phyloP scores from a whole-genome alignment of 2,329 filamentous ascomycete species.

The Huntiella moniliformis region DNA sequence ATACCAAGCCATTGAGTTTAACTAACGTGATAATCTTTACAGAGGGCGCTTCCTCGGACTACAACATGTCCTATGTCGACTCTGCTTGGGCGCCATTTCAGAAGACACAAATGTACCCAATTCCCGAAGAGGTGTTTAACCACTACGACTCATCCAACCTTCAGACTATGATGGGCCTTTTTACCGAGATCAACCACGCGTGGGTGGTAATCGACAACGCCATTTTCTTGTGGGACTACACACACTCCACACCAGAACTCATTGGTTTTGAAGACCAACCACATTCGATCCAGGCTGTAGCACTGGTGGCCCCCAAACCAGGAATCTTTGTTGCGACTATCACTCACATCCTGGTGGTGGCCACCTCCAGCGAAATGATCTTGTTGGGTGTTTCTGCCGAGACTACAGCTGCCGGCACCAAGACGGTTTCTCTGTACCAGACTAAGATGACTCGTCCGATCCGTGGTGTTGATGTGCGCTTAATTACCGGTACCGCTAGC shows the following conservation, averaged over 20 bases:
- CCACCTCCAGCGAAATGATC: slow-evolving; percentile 68
- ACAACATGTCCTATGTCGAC: slow-evolving; percentile 53
- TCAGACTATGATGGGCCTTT: slow-evolving; percentile 84
- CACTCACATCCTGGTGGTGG: slow-evolving; percentile 73
- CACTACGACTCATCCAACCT: slow-evolving; percentile 80
- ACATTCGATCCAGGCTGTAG: slow-evolving; percentile 78
- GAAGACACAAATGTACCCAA: slow-evolving; percentile 66
- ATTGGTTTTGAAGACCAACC: slow-evolving; percentile 82
- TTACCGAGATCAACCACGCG: slow-evolving; percentile 84
- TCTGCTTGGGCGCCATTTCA: slow-evolving; percentile 77
- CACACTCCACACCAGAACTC: slow-evolving; percentile 72
- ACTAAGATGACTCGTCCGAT: slow-evolving; percentile 70
- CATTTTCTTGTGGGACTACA: slow-evolving; percentile 96
- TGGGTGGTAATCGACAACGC: slow-evolving; percentile 94
- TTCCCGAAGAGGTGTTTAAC: slow-evolving; percentile 81
- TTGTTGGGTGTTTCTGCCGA: slow-evolving; percentile 66
- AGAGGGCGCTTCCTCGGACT: slow-evolving; percentile 85
- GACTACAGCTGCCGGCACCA: slow-evolving; percentile 48
- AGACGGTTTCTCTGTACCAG: slow-evolving; percentile 62
- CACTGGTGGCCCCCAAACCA: slow-evolving; percentile 63
- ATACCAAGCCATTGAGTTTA: too few relatives aligned
- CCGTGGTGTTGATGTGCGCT: slow-evolving; percentile 55
- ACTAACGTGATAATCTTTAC: slow-evolving; percentile 5
- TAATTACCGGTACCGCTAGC: slow-evolving; percentile 62
- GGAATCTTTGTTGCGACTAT: slow-evolving; percentile 79